Evolutionary conservation across 2,329 filamentous ascomycete species (phyloP), one percentile per base, ranked within the genome.

Genomic region (Colletotrichum horii): DNA sequence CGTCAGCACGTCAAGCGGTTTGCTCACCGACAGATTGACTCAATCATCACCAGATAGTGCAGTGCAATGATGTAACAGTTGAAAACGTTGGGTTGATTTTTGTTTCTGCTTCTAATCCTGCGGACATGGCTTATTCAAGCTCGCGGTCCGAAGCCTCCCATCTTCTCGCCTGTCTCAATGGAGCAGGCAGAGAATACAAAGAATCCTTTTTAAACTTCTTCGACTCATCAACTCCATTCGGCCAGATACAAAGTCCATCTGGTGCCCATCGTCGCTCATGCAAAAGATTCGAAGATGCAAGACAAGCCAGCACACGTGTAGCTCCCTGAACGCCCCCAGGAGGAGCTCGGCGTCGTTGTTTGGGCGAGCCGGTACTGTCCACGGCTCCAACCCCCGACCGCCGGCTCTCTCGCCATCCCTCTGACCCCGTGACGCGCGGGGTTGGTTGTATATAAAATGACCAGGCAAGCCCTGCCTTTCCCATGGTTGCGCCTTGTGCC

Each of bases 211-310:
- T 52, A 30, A 70, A 24, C n/a, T 56, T 66, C 70, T 70, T 71
- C 32, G 65, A 75, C 28, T 72, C 74, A 58, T 76, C 71, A 77
- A 74, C 61, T 73, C 74, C 74, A 48, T 61, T 66, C 71, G 60
- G 66, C 74, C 70, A 76, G 74, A 76, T 66, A 60, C 56, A 70
- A 71, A 64, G 30, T 38, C 32, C 32, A 15, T 76, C 74, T 76
- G 74, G 65, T 65, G 52, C 65, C 65, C 52, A 56, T 75, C 77
- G 55, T 77, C 77, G 77, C 75, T 78, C 77, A 78, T 78, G 77
- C 75, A 77, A 74, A 67, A 77, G 36, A 67, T 62, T 71, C 43
- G 52, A 69, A 72, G 62, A 73, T 75, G 73, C 64, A 52, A 73
- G 69, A 76, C 69, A 66, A 70, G 34, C 69, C 64, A 68, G 55